Evolutionary conservation across 768 basidiomycete species (phyloP), one percentile per base, ranked within the genome.

Genomic region (Cystobasidium onofrii): DNA sequence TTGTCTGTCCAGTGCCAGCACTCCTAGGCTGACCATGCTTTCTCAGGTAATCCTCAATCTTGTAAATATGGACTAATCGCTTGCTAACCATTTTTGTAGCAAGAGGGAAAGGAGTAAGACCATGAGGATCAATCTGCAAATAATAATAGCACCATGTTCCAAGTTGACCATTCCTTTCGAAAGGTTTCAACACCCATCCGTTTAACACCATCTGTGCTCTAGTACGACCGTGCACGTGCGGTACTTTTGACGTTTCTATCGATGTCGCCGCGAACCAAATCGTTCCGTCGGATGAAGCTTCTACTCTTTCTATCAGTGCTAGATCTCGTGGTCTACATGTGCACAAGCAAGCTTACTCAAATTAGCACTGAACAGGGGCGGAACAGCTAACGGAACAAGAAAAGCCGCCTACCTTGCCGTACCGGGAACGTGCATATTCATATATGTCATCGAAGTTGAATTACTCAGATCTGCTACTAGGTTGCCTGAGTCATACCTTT

Each of bases 231-330:
- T 75, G 66, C 33, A 77, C 77, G 10, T 73, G 72, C 13, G 77
- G 77, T 46, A 77, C 73, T n/a, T 70, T 73, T 39, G 77, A 74
- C 0, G 75, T 70, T 23, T 73, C 74, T 66, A 77, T 71, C 34
- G 77, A 77, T 12, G 77, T 77, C 27, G 77, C 74, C 13, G 69
- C 75, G 64, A 77, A 77, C 46, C 64, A 76, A 67, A 77, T 75
- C 17, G 74, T 73, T 17, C 77, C 77, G 20, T 74, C 74, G 1
- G 66, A 60, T 20, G 65, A 63, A 1, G 71, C 75, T 1, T 69
- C 44, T 0, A 77, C 77, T 27, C 75, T 64, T 52, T 77, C 77
- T 17, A 77, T 74, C 41, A 77, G 75, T 0, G 77, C 73, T 23
- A 77, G 63, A 33, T 77, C 77, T 10, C 77, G 77, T 0, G 77